phyloP scores from a whole-genome alignment of 2,329 filamentous ascomycete genomes.

The Colletotrichum cuscutae region DNA sequence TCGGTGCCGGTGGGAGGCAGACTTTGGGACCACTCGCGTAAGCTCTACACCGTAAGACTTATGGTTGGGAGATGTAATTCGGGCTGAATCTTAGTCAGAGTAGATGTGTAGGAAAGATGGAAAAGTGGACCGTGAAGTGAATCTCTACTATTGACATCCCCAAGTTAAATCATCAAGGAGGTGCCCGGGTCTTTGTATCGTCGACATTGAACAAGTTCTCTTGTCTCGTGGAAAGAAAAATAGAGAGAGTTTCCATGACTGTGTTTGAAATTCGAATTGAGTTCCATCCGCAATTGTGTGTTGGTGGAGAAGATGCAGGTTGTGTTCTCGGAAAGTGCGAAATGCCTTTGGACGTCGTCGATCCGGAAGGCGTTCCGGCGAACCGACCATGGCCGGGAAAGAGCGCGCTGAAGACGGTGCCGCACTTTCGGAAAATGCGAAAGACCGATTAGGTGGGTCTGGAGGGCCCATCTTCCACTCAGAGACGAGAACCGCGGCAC shows the following conservation, averaged over 20 bases:
- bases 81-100: not conserved
- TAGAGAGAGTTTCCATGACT: not conserved
- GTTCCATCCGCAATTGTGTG: not conserved
- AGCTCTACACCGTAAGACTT: not conserved
- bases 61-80: not conserved
- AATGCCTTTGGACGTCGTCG: not conserved
- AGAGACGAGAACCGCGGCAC: not conserved
- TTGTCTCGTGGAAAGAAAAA: not conserved
- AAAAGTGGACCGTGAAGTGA: not conserved
- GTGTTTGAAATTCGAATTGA: not conserved
- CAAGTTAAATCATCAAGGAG: not conserved
- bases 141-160: too few species aligned
- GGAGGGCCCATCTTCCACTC: not conserved
- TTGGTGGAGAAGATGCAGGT: not conserved
- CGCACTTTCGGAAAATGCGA: conserved; percentile 31
- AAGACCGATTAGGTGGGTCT: not conserved
- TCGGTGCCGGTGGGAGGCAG: not conserved
- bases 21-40: not conserved
- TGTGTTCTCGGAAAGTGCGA: conserved; percentile 14
- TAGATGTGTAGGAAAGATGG: not conserved
- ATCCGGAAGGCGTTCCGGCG: not conserved
- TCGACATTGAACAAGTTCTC: not conserved
- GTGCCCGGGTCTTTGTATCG: not conserved
- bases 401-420: not conserved
- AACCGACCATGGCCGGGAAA: not conserved